Evolutionary conservation across 805 yeast genomes (phyloP).

Genomic region (Wickerhamiella occidentalis): DNA sequence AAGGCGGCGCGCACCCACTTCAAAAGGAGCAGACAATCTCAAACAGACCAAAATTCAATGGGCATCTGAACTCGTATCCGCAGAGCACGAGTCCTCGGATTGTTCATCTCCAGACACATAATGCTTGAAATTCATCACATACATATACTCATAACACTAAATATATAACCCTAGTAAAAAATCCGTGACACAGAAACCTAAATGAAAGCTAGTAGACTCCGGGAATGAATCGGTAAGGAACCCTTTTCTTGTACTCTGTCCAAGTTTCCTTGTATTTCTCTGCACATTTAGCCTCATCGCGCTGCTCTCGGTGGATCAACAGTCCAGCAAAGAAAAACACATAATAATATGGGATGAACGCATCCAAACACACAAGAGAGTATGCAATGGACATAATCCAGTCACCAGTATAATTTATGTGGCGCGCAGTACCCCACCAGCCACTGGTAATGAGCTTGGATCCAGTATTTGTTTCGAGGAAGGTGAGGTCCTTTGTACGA

Average conservation of each 20-base stretch:
- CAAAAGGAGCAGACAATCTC: background rate
- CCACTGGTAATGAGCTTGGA: conserved; percentile 76
- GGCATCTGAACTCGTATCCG: background rate
- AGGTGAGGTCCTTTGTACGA: conserved; percentile 45
- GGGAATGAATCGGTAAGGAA: conserved; percentile 86
- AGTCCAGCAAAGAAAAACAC: conserved; percentile 70
- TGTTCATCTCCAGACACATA: too few species aligned
- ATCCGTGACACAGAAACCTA: too few species aligned
- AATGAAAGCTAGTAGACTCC: conserved; percentile 55
- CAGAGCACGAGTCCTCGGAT: too few species aligned
- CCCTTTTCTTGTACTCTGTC: conserved; percentile 66
- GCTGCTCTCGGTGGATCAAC: conserved; percentile 71
- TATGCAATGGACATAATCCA: conserved; percentile 85
- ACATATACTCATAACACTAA: too few species aligned
- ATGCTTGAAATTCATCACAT: too few species aligned
- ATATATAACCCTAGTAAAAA: too few species aligned
- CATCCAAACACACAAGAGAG: conserved; percentile 82
- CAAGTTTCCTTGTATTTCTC: conserved; percentile 77
- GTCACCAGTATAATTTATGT: conserved; percentile 91
- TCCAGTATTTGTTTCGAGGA: conserved; percentile 62
- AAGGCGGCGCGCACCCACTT: background rate
- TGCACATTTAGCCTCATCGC: conserved; percentile 88
- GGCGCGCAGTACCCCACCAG: conserved; percentile 94
- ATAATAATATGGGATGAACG: conserved; percentile 77
- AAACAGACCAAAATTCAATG: background rate